These are phyloP conservation scores for Picea sitchensis DNA, from an alignment of 75 land plant genomes.

Conservation along the genomic window DNA sequence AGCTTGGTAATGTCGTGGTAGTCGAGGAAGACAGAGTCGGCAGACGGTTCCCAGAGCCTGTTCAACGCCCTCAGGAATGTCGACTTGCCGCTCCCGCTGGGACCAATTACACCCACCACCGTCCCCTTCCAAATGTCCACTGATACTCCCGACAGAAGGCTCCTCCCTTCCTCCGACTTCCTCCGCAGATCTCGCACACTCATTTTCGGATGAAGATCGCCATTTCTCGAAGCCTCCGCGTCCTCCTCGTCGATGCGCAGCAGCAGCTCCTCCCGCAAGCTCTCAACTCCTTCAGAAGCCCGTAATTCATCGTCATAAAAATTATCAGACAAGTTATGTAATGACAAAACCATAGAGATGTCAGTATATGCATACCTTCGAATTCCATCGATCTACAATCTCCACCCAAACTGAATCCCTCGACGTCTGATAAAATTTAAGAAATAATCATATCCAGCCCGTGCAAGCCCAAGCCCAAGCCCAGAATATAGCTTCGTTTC, in stretches of 20 bases:
- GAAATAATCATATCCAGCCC: too few species aligned
- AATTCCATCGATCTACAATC: too few species aligned
- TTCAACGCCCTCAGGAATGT: constrained; percentile 82
- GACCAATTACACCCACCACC: constrained; percentile 85
- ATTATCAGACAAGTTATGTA: too few species aligned
- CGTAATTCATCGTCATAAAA: too few species aligned
- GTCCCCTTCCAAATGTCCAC: constrained; percentile 51
- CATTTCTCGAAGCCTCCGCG: neutral
- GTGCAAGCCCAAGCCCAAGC: too few species aligned
- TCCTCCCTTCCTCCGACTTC: constrained; percentile 23
- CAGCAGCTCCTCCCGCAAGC: constrained; percentile 24
- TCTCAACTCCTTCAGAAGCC: neutral
- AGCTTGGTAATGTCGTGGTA: constrained; percentile 64
- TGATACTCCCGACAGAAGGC: constrained; percentile 33
- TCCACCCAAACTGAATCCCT: too few species aligned
- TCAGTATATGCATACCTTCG: too few species aligned
- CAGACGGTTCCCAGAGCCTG: constrained; percentile 90
- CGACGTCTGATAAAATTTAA: too few species aligned
- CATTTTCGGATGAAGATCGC: constrained; percentile 21
- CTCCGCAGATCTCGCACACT: constrained; percentile 35
- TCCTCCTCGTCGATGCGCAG: constrained; percentile 18
- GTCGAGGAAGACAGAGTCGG: constrained; percentile 68
- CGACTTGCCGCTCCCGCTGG: constrained; percentile 96
- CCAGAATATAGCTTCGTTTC: too few species aligned
- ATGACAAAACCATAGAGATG: too few species aligned